Conservation (phyloP, 2,329 filamentous ascomycete genomes). For the Ceratocystis diversiconidia region DNA sequence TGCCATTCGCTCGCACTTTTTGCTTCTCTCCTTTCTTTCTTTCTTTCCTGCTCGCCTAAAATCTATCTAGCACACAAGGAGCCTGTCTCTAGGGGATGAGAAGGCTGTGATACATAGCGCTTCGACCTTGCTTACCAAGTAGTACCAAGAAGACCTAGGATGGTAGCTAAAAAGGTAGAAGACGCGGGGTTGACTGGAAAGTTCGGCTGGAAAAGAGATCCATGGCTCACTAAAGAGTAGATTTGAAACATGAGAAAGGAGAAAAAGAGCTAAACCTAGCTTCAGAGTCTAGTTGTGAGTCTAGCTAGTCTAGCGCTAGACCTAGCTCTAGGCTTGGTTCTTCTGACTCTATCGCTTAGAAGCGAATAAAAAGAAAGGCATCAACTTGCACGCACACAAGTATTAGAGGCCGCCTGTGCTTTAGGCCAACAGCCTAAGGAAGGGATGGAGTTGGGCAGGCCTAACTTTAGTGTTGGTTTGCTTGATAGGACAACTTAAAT, state of each 20-base stretch:
- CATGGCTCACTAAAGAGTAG: background rate
- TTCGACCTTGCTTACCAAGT: background rate
- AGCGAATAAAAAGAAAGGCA: background rate
- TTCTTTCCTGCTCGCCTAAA: background rate
- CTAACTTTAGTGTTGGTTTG: background rate
- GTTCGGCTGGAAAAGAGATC: background rate
- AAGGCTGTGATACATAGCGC: too few relatives aligned
- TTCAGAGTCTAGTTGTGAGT: background rate
- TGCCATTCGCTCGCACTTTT: too few relatives aligned
- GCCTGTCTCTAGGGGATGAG: too few relatives aligned
- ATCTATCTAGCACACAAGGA: background rate
- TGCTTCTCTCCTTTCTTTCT: background rate
- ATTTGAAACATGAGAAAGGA: background rate
- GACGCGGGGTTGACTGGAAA: too few relatives aligned
- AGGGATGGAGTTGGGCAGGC: background rate
- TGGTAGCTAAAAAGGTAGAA: too few relatives aligned
- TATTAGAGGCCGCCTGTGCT: background rate
- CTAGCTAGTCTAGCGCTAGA: background rate
- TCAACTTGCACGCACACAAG: background rate
- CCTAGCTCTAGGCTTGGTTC: background rate
- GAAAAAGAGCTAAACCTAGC: background rate
- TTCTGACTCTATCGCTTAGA: background rate
- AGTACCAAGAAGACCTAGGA: background rate
- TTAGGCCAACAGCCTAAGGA: background rate
- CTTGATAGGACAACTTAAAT: background rate